phyloP scores from a whole-genome alignment of 75 land plant species.

The Cryptomeria japonica region DNA sequence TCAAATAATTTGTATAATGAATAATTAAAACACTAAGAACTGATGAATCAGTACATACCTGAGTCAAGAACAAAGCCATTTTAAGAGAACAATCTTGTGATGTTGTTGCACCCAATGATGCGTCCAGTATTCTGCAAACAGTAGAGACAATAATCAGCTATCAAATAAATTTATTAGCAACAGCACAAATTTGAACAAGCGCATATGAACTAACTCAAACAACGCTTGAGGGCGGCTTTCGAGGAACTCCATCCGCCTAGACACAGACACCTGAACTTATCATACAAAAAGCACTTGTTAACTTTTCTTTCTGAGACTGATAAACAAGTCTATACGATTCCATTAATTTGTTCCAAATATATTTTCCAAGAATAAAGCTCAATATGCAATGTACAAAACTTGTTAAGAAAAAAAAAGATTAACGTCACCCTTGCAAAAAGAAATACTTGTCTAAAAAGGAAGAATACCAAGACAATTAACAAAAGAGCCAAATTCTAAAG shows the following conservation, averaged over 20 bases:
- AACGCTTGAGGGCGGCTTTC: slow-evolving; percentile 67
- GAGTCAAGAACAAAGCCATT: slow-evolving; percentile 80
- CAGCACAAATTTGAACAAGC: not conserved
- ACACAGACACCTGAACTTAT: slow-evolving; percentile 63
- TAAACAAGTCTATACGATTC: not conserved
- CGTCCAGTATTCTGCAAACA: slow-evolving; percentile 71
- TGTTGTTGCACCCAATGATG: slow-evolving; percentile 66
- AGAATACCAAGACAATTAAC: not conserved
- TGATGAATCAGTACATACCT: slow-evolving; percentile 36
- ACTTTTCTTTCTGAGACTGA: not conserved
- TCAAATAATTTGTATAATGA: not conserved
- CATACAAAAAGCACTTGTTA: not conserved
- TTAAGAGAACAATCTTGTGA: slow-evolving; percentile 92
- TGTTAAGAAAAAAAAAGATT: not conserved
- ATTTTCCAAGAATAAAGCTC: not conserved
- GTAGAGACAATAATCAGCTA: not conserved
- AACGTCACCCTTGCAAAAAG: not conserved
- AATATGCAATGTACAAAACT: not conserved
- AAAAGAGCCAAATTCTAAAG: not conserved
- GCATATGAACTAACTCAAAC: slow-evolving; percentile 60
- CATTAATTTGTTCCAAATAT: not conserved
- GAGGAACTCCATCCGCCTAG: slow-evolving; percentile 69
- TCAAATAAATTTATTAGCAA: not conserved
- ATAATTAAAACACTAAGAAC: not conserved
- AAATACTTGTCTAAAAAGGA: not conserved